phyloP scores from a whole-genome alignment of 2,329 filamentous ascomycete species.

The Aphanoascus verrucosus region DNA sequence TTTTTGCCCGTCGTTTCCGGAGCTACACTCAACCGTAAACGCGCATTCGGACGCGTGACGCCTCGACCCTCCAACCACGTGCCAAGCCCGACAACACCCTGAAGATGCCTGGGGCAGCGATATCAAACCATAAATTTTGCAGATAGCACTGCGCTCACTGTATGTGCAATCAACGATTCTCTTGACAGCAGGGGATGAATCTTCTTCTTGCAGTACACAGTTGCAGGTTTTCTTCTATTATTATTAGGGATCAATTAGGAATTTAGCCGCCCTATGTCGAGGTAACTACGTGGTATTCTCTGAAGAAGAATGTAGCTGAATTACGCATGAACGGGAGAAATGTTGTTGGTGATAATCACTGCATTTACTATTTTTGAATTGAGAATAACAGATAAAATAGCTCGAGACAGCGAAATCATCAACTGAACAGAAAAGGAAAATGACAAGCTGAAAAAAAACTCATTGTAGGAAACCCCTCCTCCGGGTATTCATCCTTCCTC shows the following conservation, averaged over 20 bases:
- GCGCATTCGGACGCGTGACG: conserved; percentile 7
- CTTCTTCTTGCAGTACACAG: too few species aligned
- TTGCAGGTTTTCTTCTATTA: too few species aligned
- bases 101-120: background rate
- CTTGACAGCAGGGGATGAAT: too few species aligned
- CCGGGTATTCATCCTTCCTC: conserved; percentile 10
- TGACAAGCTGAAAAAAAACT: conserved; percentile 2
- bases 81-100: conserved; percentile 5
- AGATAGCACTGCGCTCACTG: too few species aligned
- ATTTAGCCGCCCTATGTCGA: too few species aligned
- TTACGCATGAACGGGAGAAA: background rate
- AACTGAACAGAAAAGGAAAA: background rate
- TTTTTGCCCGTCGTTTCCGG: conserved; percentile 6
- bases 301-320: too few species aligned
- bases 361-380: conserved; percentile 8
- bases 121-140: too few species aligned
- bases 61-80: background rate
- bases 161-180: too few species aligned
- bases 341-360: conserved; percentile 8
- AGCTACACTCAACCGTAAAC: conserved; percentile 7
- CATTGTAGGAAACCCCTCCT: conserved; percentile 7
- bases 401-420: conserved; percentile 4
- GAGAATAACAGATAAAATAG: conserved; percentile 2
- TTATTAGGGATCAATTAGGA: too few species aligned
- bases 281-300: too few species aligned